These are phyloP conservation scores for Grosmannia serpens DNA, from an alignment of 2,329 filamentous ascomycete species.

Conservation along the genomic window DNA sequence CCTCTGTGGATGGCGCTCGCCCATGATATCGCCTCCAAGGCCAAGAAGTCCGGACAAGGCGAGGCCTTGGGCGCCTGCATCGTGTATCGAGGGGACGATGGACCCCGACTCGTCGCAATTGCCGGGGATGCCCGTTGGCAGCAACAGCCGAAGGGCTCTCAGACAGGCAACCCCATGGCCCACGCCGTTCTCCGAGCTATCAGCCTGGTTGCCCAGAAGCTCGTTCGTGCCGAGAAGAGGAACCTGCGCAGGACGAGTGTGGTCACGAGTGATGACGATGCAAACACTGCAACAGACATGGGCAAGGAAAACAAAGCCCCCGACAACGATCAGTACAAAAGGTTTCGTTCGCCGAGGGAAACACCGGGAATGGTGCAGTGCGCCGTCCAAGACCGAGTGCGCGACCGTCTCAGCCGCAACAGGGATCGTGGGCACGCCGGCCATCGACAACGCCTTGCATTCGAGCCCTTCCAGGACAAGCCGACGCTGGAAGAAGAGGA, in stretches of 20 bases:
- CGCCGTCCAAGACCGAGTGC: slow-evolving; percentile 12
- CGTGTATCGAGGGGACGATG: slow-evolving; percentile 46
- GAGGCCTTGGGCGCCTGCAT: slow-evolving; percentile 65
- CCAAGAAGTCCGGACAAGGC: slow-evolving; percentile 46
- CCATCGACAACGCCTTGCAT: slow-evolving; percentile 31
- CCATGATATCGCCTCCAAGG: slow-evolving; percentile 48
- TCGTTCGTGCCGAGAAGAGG: slow-evolving; percentile 43
- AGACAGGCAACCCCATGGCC: slow-evolving; percentile 61
- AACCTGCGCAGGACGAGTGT: slow-evolving; percentile 12
- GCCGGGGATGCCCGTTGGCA: slow-evolving; percentile 68
- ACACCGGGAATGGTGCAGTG: slow-evolving; percentile 8
- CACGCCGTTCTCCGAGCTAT: slow-evolving; percentile 71
- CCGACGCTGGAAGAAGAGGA: slow-evolving; percentile 59
- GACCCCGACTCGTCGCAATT: slow-evolving; percentile 52
- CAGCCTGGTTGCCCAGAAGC: slow-evolving; percentile 66
- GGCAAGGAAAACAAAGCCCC: slow-evolving; percentile 18
- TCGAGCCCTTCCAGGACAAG: slow-evolving; percentile 55
- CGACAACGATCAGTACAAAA: background rate
- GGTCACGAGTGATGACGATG: background rate
- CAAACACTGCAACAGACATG: background rate
- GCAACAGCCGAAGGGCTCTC: slow-evolving; percentile 32
- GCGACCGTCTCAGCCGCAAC: slow-evolving; percentile 12
- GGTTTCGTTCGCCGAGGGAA: background rate
- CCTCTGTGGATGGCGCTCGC: slow-evolving; percentile 59
- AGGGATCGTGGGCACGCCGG: slow-evolving; percentile 12